These are phyloP conservation scores for Calocera viscosa DNA, from an alignment of 768 basidiomycete genomes.

Conservation along the genomic window DNA sequence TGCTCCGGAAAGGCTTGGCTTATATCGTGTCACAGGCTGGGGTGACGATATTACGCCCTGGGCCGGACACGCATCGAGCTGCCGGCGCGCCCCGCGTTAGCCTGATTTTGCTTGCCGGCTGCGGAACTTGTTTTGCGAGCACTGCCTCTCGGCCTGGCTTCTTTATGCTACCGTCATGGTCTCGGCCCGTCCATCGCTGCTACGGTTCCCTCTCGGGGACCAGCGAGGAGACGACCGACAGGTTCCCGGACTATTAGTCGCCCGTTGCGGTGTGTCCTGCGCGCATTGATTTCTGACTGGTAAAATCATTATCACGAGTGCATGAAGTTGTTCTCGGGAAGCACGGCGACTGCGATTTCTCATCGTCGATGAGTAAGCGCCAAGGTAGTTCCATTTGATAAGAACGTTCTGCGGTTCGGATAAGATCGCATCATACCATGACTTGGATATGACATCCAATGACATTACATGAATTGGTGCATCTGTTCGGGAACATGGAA, in stretches of 20 bases:
- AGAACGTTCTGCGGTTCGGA: no score
- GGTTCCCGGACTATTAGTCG: not conserved
- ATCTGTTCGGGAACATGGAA: no score
- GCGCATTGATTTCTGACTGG: not conserved
- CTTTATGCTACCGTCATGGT: not conserved
- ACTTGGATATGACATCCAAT: no score
- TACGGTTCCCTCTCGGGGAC: no score
- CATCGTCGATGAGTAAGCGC: not conserved
- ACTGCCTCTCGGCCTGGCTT: not conserved
- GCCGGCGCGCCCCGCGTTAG: conserved; percentile 2
- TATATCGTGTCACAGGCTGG: not conserved
- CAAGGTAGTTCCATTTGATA: no score
- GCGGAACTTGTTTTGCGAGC: not conserved
- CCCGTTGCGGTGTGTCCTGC: not conserved
- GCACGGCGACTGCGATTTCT: not conserved
- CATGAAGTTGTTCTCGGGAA: not conserved
- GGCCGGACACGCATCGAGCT: not conserved
- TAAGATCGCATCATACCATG: no score
- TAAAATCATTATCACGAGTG: no score
- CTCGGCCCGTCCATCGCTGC: not conserved
- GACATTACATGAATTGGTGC: no score
- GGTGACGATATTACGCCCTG: not conserved
- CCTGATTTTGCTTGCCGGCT: not conserved
- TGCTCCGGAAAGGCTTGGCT: not conserved
- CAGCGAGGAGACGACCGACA: not conserved